Evolutionary conservation across 2,329 filamentous ascomycete genomes (phyloP).

Genomic region (Dactylellina cionopaga): DNA sequence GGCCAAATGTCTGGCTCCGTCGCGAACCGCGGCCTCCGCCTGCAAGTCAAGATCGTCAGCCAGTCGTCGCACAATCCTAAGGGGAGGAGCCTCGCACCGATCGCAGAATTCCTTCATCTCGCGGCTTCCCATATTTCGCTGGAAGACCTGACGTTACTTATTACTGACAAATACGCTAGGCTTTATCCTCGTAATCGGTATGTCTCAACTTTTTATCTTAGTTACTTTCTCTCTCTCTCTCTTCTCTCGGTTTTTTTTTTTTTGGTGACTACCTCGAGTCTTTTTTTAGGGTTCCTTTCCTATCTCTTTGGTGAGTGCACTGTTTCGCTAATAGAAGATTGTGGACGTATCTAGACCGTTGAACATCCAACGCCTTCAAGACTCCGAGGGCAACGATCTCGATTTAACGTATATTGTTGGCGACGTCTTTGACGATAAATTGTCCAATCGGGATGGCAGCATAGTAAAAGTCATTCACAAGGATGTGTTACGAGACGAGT

Average conservation of each 20-base stretch:
- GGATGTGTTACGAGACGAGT: constrained; percentile 52
- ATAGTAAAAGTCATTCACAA: constrained; percentile 56
- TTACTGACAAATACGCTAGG: constrained; percentile 53
- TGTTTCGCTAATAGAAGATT: no score
- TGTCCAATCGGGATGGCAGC: constrained; percentile 51
- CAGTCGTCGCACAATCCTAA: constrained; percentile 44
- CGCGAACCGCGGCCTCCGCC: constrained; percentile 53
- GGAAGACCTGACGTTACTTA: constrained; percentile 53
- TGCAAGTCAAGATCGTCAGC: constrained; percentile 54
- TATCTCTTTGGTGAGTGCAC: no score
- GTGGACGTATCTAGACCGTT: no score
- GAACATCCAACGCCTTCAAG: constrained; percentile 55
- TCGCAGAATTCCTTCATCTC: constrained; percentile 55
- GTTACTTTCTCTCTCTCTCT: no score
- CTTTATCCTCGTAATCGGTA: constrained; percentile 56
- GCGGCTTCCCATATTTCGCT: constrained; percentile 53
- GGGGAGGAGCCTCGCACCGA: constrained; percentile 35
- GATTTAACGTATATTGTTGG: constrained; percentile 55
- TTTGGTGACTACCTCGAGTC: no score
- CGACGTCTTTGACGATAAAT: constrained; percentile 57
- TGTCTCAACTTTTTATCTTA: no score
- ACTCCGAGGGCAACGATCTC: constrained; percentile 55
- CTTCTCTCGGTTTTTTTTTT: neutral
- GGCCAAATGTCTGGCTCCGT: neutral
- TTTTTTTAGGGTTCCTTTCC: no score